phyloP scores from a whole-genome alignment of 208 protist species.

The Leishmania gerbilli region DNA sequence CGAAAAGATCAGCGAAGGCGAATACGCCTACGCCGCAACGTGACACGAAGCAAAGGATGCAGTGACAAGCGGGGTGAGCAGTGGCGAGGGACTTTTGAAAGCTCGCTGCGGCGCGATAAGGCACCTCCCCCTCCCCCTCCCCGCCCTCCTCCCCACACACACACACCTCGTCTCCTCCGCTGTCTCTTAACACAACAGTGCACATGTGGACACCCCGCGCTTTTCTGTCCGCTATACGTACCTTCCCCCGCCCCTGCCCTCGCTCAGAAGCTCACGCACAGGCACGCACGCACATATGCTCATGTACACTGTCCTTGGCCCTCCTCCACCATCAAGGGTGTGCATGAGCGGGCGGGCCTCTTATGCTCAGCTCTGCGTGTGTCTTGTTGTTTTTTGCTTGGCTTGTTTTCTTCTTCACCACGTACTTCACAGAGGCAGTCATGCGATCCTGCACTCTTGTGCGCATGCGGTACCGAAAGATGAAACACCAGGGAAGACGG shows the following conservation, averaged over 20 bases:
- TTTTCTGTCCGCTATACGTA: neutral
- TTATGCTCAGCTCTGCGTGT: neutral
- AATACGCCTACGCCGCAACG: constrained; percentile 28
- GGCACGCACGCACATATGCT: neutral
- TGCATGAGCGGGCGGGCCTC: no score
- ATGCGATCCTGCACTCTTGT: neutral
- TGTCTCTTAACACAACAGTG: neutral
- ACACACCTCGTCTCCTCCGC: no score
- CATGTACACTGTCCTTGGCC: neutral
- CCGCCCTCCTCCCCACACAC: no score
- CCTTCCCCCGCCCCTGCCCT: neutral
- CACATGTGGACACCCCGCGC: neutral
- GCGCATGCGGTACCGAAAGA: neutral
- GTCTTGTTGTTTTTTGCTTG: neutral
- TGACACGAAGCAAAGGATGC: neutral
- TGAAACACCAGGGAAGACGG: neutral
- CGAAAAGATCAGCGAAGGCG: constrained; percentile 60
- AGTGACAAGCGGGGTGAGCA: neutral
- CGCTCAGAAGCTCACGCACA: neutral
- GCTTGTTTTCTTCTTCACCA: neutral
- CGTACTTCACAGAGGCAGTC: neutral
- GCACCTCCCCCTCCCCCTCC: neutral
- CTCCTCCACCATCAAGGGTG: neutral
- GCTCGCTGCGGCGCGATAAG: neutral
- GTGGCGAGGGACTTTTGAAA: neutral